Evolutionary conservation across 345 rosid species (phyloP).

Genomic region (Brassica incana): DNA sequence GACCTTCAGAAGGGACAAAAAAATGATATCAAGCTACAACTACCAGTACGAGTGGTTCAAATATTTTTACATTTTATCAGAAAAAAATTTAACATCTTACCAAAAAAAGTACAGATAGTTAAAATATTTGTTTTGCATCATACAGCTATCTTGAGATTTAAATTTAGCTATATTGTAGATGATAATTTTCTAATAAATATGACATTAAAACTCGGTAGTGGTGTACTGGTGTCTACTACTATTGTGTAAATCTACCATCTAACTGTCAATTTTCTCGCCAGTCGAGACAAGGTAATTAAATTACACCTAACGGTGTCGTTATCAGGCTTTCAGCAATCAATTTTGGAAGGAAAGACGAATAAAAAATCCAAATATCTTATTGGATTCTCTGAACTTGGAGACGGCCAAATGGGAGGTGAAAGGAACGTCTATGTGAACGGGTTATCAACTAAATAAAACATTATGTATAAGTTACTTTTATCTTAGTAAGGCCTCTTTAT

Average conservation of each 20-base stretch:
- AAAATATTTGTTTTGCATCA: neutral
- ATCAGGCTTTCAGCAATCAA: slow-evolving; percentile 23
- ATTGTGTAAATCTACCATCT: slow-evolving; percentile 23
- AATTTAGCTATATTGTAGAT: neutral
- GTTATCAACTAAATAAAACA: too few relatives aligned
- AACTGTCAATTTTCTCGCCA: neutral
- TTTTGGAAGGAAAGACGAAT: neutral
- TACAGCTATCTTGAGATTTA: neutral
- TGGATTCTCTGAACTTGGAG: slow-evolving; percentile 30
- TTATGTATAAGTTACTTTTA: too few relatives aligned
- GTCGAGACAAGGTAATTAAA: neutral
- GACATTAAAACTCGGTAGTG: slow-evolving; percentile 8
- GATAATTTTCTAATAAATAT: neutral
- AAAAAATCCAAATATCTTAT: slow-evolving; percentile 7
- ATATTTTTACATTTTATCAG: neutral
- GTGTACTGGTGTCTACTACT: neutral
- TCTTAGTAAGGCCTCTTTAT: too few relatives aligned
- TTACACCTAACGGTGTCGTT: slow-evolving; percentile 5
- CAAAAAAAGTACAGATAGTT: too few relatives aligned
- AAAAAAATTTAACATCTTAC: too few relatives aligned
- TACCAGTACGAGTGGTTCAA: slow-evolving; percentile 9
- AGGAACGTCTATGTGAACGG: slow-evolving; percentile 9
- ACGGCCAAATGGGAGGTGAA: slow-evolving; percentile 8
- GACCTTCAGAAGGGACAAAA: too few relatives aligned
- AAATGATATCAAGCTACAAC: neutral